Base-by-base conservation (phyloP, 306 rosid species). In the Luffa acutangula region DNA sequence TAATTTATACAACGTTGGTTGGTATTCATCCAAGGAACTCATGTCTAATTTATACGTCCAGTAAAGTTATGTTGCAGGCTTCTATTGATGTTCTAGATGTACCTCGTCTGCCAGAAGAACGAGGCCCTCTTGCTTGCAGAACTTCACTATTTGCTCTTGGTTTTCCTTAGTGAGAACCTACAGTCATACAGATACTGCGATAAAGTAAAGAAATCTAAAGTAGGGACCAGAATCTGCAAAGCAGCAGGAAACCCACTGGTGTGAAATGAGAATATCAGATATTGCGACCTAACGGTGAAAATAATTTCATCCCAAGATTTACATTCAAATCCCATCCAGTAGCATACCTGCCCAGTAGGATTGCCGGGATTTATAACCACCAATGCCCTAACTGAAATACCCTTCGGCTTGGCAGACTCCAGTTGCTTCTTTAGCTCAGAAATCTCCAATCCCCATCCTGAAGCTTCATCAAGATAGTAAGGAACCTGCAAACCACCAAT, bases 51-150 rank as follows among this genome's bases (percentile, higher is more conserved):
- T 13, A 72, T 12, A 25, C 20, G 48, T n/a, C 39, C 56, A 48
- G 21, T 21, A 72, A 48, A 73, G 25, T 75, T 34, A 34, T 34
- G 46, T 14, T 51, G 78, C 46, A 75, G 58, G 21, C 63, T 52
- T 75, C 33, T 21, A 34, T 34, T 4, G 31, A 34, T 51, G 62
- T 51, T 74, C n/a, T 51, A 52, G 42, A 51, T 63, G 77, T 80
- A 95, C 99, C 98, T 96, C 99, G 78, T 96, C 99, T 70, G 98
- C 99, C 83, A 96, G 89, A 86, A 96, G 90, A 85, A 93, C 93
- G 75, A 96, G 89, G 66, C 97, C 89, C 88, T 93, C 97, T 81
- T 86, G 58, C 90, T 91, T 96, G 87, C 96, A 91, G 86, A 96
- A 93, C 41, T 91, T 87, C 73, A 96, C 98, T 84, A 96, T 90